Base-by-base conservation (phyloP, 495 filamentous ascomycete species). In the Sordaria brevicollis region DNA sequence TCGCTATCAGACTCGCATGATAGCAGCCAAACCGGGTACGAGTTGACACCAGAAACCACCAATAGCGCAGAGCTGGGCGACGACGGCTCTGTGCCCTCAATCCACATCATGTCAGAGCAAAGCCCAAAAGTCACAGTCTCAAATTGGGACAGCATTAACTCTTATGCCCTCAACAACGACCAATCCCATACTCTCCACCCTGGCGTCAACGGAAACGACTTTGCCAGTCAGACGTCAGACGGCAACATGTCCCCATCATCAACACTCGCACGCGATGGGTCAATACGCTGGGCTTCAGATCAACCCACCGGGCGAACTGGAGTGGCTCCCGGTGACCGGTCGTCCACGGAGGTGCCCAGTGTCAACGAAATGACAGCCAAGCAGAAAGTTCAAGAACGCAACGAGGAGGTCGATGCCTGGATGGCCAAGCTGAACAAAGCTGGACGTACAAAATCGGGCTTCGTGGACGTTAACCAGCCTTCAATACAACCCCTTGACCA, bases 51-150 rank as follows among this genome's bases (percentile, higher is more conserved):
- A 2, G 79, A 81, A 57, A 82, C 80, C 17, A 84, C 80, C 72
- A 81, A 77, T 38, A 85, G 77, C 57, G 81, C 80, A 38, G 78
- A 79, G 35, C 83, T 83, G 15, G 85, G 83, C 71, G 83, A 83
- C 68, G 82, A 83, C 71, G 82, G 78, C 33, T 69, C 81, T 35
- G 79, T 75, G 5, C 80, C 79, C 5, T 74, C 75, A 65, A 71
- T 75, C 9, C 69, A 79, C 71, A 67, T 75, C 29, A 82, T 81
- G 77, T 75, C 78, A 13, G 73, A 76, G 17, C 80, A 81, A 35
- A 86, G 84, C 69, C 84, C 83, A 3, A 81, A 79, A 15, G 79
- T 86, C 10, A 84, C 81, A 3, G 80, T 86, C 43, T 85, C 84
- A 13, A 75, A 83, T 65, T 87, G 83, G 83, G 71, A 79, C 25